A percentile compares a stretch with the other conserved stretches of the same genome.
Evolutionary conservation across 257 asterid species (phyloP).

Genomic region (Lycium ferocissimum): DNA sequence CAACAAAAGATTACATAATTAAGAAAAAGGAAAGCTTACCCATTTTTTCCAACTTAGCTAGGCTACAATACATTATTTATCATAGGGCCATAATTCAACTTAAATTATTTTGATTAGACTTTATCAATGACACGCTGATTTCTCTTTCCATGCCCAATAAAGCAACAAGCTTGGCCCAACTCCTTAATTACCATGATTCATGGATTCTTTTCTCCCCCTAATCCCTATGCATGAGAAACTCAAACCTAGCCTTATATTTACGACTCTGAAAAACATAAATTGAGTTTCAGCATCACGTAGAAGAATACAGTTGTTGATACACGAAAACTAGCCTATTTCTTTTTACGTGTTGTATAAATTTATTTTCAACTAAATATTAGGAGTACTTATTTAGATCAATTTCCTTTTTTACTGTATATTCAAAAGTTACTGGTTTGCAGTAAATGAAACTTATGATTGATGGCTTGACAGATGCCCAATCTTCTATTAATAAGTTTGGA

Average conservation of each 20-base stretch:
- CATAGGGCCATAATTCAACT: neutral
- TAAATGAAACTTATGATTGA: neutral
- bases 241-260: neutral
- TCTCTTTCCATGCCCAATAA: slow-evolving; percentile 10
- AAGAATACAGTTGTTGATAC: neutral
- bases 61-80: neutral
- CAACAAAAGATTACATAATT: neutral
- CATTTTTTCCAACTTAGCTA: neutral
- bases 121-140: neutral
- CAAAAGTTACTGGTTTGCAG: neutral
- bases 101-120: slow-evolving; percentile 10
- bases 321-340: neutral
- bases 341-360: neutral
- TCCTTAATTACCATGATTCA: neutral
- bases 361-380: neutral
- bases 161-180: neutral
- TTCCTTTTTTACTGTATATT: neutral
- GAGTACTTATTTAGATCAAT: neutral
- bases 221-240: neutral
- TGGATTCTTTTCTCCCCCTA: neutral
- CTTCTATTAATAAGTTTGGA: neutral
- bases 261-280: neutral
- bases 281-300: neutral
- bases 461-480: neutral
- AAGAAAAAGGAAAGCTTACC: neutral